These are phyloP conservation scores for Crotalaria pallida DNA, from an alignment of 306 rosid genomes.

Conservation along the genomic window DNA sequence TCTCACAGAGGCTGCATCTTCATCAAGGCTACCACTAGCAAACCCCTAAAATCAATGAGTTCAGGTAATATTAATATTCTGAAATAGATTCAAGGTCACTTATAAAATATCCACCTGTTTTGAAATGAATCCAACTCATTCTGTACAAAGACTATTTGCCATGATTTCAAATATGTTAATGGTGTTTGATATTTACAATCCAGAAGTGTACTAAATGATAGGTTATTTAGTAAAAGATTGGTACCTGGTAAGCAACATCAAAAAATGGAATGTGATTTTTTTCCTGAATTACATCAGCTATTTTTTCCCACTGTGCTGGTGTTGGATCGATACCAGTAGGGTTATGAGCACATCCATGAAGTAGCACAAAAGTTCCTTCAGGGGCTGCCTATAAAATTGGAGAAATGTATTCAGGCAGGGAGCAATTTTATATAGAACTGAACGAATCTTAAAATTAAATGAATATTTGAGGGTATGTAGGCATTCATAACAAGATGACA, in stretches of 20 bases:
- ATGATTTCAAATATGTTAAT: background rate
- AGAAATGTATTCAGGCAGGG: slow-evolving; percentile 5
- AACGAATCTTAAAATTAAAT: slow-evolving; percentile 1
- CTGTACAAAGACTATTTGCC: background rate
- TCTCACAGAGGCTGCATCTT: slow-evolving; percentile 89
- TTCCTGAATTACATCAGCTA: slow-evolving; percentile 80
- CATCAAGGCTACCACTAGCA: slow-evolving; percentile 99
- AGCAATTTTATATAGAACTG: background rate
- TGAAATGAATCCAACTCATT: background rate
- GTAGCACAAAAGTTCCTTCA: slow-evolving; percentile 87
- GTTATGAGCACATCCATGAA: slow-evolving; percentile 99
- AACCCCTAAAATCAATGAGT: slow-evolving; percentile 59
- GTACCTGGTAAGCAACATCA: slow-evolving; percentile 97
- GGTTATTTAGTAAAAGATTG: background rate
- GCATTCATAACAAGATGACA: background rate
- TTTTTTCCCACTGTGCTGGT: slow-evolving; percentile 85
- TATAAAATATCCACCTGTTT: background rate
- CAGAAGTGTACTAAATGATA: background rate
- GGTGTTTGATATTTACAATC: background rate
- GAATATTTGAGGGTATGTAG: background rate
- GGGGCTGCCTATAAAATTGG: slow-evolving; percentile 65
- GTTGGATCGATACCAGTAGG: slow-evolving; percentile 99
- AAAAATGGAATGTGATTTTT: slow-evolving; percentile 90
- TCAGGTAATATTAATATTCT: background rate
- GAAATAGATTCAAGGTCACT: background rate